Percentiles rank a stretch among this genome's conserved stretches.
Conservation (phyloP, 2,329 filamentous ascomycete species). For the Pyrenophora graminea region DNA sequence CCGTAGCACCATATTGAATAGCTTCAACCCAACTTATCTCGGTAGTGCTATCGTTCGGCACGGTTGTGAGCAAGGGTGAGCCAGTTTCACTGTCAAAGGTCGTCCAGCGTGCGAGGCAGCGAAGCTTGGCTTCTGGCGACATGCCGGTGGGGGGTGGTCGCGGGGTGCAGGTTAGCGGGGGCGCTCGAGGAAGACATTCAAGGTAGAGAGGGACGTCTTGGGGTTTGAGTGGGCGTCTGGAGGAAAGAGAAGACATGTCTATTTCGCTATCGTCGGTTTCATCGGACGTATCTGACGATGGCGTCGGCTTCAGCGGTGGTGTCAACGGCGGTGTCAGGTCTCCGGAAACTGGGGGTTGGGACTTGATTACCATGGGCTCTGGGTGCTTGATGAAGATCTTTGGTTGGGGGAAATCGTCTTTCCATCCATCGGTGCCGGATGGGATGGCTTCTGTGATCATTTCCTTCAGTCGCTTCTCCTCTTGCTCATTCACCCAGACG, state of each 20-base stretch:
- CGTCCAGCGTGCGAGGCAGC: constrained; percentile 36
- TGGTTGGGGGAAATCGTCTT: constrained; percentile 11
- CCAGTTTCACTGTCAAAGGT: constrained; percentile 21
- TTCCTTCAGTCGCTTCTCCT: constrained; percentile 7
- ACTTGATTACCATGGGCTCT: not conserved
- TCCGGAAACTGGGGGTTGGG: not conserved
- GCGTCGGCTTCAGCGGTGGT: too few relatives aligned
- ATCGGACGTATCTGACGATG: too few relatives aligned
- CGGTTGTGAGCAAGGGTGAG: constrained; percentile 12
- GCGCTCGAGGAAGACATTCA: constrained; percentile 17
- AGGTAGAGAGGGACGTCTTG: constrained; percentile 7
- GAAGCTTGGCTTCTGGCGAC: constrained; percentile 27
- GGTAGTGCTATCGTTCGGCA: constrained; percentile 28
- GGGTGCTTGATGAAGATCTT: constrained; percentile 9
- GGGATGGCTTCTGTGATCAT: constrained; percentile 26
- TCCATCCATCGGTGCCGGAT: constrained; percentile 18
- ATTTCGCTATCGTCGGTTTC: too few relatives aligned
- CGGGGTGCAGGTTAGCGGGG: constrained; percentile 13
- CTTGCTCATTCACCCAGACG: constrained; percentile 4
- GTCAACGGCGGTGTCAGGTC: too few relatives aligned
- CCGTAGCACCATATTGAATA: constrained; percentile 12
- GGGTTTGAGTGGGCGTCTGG: too few relatives aligned
- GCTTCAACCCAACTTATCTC: constrained; percentile 27
- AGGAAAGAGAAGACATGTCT: too few relatives aligned
- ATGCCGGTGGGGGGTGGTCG: constrained; percentile 25